phyloP scores from a whole-genome alignment of 1,284 basidiomycete species.

The Wallemia hederae region DNA sequence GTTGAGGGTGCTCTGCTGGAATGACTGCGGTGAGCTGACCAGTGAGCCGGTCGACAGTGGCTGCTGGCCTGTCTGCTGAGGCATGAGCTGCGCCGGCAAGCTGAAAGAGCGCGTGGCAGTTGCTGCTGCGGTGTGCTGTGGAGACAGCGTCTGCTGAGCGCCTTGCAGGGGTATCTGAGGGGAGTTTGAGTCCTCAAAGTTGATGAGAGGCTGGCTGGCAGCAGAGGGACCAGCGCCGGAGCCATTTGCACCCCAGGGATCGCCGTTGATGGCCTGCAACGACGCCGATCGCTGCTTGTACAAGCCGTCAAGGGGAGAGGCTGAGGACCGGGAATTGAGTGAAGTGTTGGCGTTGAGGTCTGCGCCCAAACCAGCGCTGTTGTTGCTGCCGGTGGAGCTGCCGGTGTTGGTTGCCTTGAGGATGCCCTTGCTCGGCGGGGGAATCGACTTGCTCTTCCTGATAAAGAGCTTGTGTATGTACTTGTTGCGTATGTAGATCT shows the following conservation, averaged over 20 bases:
- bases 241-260: too few species aligned
- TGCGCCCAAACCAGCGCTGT: background rate
- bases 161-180: background rate
- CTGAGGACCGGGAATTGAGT: background rate
- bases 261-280: background rate
- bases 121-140: background rate
- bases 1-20: background rate
- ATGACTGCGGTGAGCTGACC: background rate
- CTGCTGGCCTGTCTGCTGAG: background rate
- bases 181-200: background rate
- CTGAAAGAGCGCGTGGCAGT: background rate
- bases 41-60: background rate
- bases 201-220: background rate
- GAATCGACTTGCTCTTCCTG: background rate
- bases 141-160: background rate
- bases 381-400: background rate
- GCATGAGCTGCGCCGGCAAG: background rate
- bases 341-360: background rate
- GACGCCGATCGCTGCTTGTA: background rate
- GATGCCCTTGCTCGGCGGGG: background rate
- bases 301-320: background rate
- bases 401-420: background rate
- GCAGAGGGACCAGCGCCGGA: too few species aligned
- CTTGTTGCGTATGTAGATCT: slow-evolving; percentile 48
- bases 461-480: slow-evolving; percentile 6